Percentiles rank a stretch among this genome's conserved stretches.
These are phyloP conservation scores for Penicillium coprophilum DNA, from an alignment of 495 filamentous ascomycete genomes.

Conservation along the genomic window DNA sequence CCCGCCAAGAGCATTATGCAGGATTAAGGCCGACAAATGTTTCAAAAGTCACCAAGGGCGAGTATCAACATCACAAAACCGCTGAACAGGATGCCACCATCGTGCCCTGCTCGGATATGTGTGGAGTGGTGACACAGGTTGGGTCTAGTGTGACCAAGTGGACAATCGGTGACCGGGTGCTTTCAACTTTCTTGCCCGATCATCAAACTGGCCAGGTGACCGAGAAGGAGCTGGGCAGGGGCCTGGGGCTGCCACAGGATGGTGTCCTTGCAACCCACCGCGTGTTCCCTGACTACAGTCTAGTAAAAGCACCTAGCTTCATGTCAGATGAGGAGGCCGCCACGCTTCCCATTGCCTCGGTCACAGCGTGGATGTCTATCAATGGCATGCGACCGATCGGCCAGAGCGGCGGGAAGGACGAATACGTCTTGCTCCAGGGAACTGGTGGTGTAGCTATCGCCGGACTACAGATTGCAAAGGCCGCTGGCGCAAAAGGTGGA, in stretches of 20 bases:
- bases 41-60: slow-evolving; percentile 49
- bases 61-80: slow-evolving; percentile 55
- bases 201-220: slow-evolving; percentile 64
- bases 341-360: slow-evolving; percentile 66
- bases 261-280: slow-evolving; percentile 70
- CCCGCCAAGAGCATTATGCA: not conserved
- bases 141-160: slow-evolving; percentile 64
- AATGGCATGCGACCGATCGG: slow-evolving; percentile 62
- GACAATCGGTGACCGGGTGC: slow-evolving; percentile 67
- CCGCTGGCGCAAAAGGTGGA: slow-evolving; percentile 63
- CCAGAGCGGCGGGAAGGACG: slow-evolving; percentile 60
- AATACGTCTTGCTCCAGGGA: slow-evolving; percentile 72
- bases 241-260: slow-evolving; percentile 65
- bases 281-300: slow-evolving; percentile 61
- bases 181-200: slow-evolving; percentile 73
- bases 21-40: not conserved
- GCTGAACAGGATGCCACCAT: slow-evolving; percentile 47
- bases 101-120: slow-evolving; percentile 72
- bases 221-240: slow-evolving; percentile 43
- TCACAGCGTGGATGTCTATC: slow-evolving; percentile 82
- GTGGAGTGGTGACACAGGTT: slow-evolving; percentile 65
- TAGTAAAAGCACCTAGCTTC: slow-evolving; percentile 64
- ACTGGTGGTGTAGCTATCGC: slow-evolving; percentile 79
- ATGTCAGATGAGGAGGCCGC: slow-evolving; percentile 62
- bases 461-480: slow-evolving; percentile 78